Conservation (phyloP, 805 yeast genomes). For the Ogataea methylovora region DNA sequence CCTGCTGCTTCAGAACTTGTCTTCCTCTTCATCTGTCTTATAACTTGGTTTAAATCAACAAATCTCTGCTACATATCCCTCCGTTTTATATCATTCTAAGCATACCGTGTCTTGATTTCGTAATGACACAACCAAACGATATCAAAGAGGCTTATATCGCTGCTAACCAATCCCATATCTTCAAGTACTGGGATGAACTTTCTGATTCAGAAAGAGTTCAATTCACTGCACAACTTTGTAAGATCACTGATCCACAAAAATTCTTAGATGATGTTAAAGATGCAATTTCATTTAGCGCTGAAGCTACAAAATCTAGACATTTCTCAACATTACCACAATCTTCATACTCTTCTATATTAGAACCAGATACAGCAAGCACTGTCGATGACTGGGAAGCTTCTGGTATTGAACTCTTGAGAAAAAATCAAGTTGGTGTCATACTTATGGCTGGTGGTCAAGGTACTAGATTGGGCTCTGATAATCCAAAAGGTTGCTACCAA, state of each 20-base stretch:
- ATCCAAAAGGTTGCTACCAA: slow-evolving; percentile 92
- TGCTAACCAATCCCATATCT: slow-evolving; percentile 49
- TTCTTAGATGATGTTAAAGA: slow-evolving; percentile 34
- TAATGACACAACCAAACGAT: slow-evolving; percentile 4
- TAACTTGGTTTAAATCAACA: too few species aligned
- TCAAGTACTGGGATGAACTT: slow-evolving; percentile 38
- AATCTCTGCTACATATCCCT: not conserved
- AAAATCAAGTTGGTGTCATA: slow-evolving; percentile 78
- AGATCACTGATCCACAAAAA: slow-evolving; percentile 32
- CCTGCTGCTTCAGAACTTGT: too few species aligned
- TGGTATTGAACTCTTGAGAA: slow-evolving; percentile 65
- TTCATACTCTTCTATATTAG: slow-evolving; percentile 43
- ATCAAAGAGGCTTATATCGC: slow-evolving; percentile 22
- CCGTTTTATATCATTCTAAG: not conserved
- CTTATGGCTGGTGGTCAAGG: slow-evolving; percentile 99
- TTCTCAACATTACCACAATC: slow-evolving; percentile 47
- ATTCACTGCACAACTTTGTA: slow-evolving; percentile 34
- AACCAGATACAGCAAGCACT: slow-evolving; percentile 10
- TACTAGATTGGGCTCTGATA: slow-evolving; percentile 81
- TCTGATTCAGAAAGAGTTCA: slow-evolving; percentile 24
- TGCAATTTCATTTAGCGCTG: slow-evolving; percentile 35
- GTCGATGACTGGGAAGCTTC: slow-evolving; percentile 16
- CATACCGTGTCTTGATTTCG: not conserved
- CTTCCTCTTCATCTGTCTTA: too few species aligned
- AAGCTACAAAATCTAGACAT: slow-evolving; percentile 13